Conservation (phyloP, 164 flowering plant species). For the Piper betle region DNA sequence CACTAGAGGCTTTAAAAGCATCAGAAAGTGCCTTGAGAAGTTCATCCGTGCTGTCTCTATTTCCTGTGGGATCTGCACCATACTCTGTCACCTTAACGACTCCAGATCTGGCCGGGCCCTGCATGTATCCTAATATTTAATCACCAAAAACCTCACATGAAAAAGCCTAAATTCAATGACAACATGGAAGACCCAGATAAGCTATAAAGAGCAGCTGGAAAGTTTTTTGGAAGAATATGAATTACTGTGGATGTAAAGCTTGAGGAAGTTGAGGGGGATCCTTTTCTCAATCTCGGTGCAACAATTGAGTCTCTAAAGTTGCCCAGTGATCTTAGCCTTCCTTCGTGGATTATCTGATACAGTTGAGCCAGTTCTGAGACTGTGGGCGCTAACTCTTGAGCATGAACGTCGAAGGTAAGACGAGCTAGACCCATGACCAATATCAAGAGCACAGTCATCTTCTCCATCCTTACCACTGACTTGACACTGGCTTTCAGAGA, state of each 20-base stretch:
- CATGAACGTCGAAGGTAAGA: neutral
- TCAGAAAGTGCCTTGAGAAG: conserved; percentile 48
- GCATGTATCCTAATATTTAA: neutral
- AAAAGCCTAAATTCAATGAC: neutral
- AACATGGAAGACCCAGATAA: neutral
- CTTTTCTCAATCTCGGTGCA: conserved; percentile 10
- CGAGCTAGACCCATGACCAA: neutral
- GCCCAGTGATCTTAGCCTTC: conserved; percentile 7
- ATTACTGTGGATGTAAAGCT: conserved; percentile 10
- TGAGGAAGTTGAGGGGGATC: conserved; percentile 9
- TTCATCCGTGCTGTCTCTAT: conserved; percentile 69
- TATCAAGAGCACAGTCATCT: neutral
- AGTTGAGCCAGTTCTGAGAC: neutral
- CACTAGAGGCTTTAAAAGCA: conserved; percentile 24
- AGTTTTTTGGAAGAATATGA: neutral
- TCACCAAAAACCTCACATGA: no score
- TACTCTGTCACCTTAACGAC: conserved; percentile 42
- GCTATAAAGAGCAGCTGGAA: neutral
- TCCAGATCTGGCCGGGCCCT: conserved; percentile 15
- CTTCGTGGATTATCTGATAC: neutral
- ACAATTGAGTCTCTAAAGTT: conserved; percentile 16
- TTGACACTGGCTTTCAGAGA: no score
- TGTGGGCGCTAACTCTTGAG: neutral
- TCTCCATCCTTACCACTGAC: neutral
- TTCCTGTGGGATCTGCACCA: conserved; percentile 89